A percentile compares a stretch with the other conserved stretches of the same genome.
These are phyloP conservation scores for Cryphonectria nitschkei DNA, from an alignment of 2,329 filamentous ascomycete species.

Conservation along the genomic window DNA sequence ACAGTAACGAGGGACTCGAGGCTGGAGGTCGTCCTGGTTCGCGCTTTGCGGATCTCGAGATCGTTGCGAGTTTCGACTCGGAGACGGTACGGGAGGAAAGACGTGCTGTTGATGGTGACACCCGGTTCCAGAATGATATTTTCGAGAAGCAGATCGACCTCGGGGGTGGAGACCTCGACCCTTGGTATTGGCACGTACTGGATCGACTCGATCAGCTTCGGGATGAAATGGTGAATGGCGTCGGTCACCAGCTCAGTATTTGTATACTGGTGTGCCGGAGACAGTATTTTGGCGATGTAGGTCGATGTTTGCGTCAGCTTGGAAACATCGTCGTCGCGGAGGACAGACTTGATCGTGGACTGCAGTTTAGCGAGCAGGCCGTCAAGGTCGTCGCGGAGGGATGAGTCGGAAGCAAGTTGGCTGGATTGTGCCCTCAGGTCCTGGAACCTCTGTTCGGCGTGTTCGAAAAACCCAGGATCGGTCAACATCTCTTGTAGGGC, in stretches of 20 bases:
- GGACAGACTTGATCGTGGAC: conserved; percentile 67
- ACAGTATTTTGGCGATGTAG: conserved; percentile 72
- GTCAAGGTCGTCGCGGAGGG: conserved; percentile 73
- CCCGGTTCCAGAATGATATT: conserved; percentile 91
- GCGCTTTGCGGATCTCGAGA: conserved; percentile 80
- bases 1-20: conserved; percentile 75
- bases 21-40: conserved; percentile 66
- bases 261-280: conserved; percentile 63
- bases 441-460: conserved; percentile 62
- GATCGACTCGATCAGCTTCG: conserved; percentile 73
- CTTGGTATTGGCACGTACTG: conserved; percentile 91
- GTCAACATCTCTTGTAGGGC: conserved; percentile 81
- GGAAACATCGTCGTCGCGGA: conserved; percentile 72
- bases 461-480: conserved; percentile 83
- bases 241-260: conserved; percentile 78
- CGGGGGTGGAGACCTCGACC: conserved; percentile 82
- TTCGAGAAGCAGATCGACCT: conserved; percentile 84
- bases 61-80: conserved; percentile 85
- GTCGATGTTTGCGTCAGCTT: conserved; percentile 68
- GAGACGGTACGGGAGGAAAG: conserved; percentile 85
- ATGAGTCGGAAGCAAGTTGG: conserved; percentile 68
- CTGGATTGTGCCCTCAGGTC: conserved; percentile 58
- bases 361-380: conserved; percentile 71
- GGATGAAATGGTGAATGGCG: conserved; percentile 78
- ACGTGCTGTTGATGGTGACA: conserved; percentile 78